Percentiles rank a stretch among this genome's conserved stretches.
Conservation (phyloP, 345 rosid genomes). For the Stellera chamaejasme region DNA sequence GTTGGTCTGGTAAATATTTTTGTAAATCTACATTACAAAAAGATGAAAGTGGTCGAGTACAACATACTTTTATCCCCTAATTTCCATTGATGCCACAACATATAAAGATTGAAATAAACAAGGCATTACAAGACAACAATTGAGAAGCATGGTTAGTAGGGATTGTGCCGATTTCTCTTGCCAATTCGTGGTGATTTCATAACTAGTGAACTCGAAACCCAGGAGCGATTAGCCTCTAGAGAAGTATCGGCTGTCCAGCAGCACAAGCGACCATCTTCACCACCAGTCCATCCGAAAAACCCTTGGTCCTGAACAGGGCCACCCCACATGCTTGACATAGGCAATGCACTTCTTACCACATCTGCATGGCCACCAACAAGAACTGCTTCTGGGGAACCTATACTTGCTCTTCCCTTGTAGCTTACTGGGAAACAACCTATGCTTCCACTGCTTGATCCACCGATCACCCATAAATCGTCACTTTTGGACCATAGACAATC, state of each 20-base stretch:
- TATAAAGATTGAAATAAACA: too few relatives aligned
- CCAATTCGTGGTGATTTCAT: slow-evolving; percentile 29
- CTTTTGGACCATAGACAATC: slow-evolving; percentile 69
- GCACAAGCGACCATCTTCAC: slow-evolving; percentile 90
- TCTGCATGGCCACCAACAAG: slow-evolving; percentile 78
- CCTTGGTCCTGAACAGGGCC: slow-evolving; percentile 32
- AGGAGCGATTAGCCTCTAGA: slow-evolving; percentile 35
- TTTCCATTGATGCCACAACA: too few relatives aligned
- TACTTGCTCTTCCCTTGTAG: slow-evolving; percentile 28
- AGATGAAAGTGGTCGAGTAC: too few relatives aligned
- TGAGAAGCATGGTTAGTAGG: slow-evolving; percentile 25
- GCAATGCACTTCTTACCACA: slow-evolving; percentile 65
- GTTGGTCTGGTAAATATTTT: too few relatives aligned
- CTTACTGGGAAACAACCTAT: slow-evolving; percentile 79
- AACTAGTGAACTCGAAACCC: slow-evolving; percentile 63
- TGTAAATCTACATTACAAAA: too few relatives aligned
- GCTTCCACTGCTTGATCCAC: slow-evolving; percentile 71
- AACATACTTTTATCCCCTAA: too few relatives aligned
- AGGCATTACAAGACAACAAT: too few relatives aligned
- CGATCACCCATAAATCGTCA: slow-evolving; percentile 77
- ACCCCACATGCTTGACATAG: slow-evolving; percentile 36
- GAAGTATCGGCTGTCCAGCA: slow-evolving; percentile 76
- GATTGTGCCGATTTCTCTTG: slow-evolving; percentile 48
- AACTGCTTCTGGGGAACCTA: slow-evolving; percentile 63
- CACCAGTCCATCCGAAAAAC: slow-evolving; percentile 88